These are phyloP conservation scores for Ajuga chamaepitys DNA, from an alignment of 257 asterid genomes.

Conservation along the genomic window DNA sequence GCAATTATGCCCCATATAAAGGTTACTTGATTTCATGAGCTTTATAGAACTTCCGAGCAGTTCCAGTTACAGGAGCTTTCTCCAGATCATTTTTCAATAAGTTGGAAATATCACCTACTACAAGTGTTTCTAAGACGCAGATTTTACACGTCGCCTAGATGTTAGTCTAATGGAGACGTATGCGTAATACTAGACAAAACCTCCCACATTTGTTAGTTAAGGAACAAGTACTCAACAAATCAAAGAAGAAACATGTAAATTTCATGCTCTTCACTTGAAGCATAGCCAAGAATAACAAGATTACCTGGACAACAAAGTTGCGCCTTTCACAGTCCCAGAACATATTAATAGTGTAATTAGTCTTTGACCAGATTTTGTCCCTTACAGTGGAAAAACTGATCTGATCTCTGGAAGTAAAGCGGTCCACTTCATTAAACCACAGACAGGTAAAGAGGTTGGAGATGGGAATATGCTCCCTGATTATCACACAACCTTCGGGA, in stretches of 20 bases:
- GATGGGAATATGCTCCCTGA: conserved; percentile 82
- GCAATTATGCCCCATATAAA: background rate
- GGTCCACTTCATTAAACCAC: conserved; percentile 93
- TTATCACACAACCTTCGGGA: conserved; percentile 92
- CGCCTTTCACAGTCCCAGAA: conserved; percentile 92
- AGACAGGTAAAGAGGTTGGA: conserved; percentile 87
- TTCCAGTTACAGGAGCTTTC: background rate
- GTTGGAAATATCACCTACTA: background rate
- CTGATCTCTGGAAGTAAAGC: conserved; percentile 92
- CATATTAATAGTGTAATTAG: conserved; percentile 78
- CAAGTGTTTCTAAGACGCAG: background rate
- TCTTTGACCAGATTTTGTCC: conserved; percentile 67
- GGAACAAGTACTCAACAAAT: background rate
- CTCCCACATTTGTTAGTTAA: background rate
- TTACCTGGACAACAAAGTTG: conserved; percentile 88
- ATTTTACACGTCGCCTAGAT: background rate
- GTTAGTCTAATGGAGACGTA: background rate
- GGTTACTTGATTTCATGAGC: background rate
- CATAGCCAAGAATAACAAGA: background rate
- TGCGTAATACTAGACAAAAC: background rate
- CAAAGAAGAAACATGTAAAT: background rate
- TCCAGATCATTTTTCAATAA: background rate
- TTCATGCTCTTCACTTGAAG: background rate
- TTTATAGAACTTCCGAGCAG: background rate
- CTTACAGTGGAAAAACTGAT: conserved; percentile 86